Evolutionary conservation across 192 early-diverging fungal species (phyloP), one percentile per base, ranked within the genome.

Genomic region (Podila epicladia): DNA sequence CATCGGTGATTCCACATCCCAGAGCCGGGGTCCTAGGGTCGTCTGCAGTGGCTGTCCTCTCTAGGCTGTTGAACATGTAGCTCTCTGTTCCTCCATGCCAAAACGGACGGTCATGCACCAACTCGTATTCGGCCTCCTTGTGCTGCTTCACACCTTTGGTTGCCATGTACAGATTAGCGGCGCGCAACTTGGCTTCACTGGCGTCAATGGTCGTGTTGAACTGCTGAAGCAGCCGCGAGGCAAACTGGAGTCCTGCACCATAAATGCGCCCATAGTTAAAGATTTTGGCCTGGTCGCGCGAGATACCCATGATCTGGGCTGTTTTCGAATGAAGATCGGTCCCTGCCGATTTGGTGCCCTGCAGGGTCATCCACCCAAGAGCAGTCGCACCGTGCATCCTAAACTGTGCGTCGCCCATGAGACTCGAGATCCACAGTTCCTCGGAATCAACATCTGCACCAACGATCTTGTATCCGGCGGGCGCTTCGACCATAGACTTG

Each of bases 241-340:
- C 95, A 83, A 94, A 94, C 57, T 91, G 91, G 24, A 93, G 85
- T 9, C 96, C 96, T 4, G 97, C 98, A 60, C 98, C 98, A 74
- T 99, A 99, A 63, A 99, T 97, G 13, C 98, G 90, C 3, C 89
- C 90, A 82, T 99, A 98, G 83, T 99, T 99, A 82, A 99, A 98
- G 17, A 95, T 84, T 80, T 99, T 99, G 64, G 98, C 95, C 51
- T 92, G 87, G 69, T 96, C 94, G 31, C 98, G 89, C 37, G 86
- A 88, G 75, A 98, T 97, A 20, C 92, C 94, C 65, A 97, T 67
- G 67, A 99, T 96, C 19, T 85, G 75, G 0, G 95, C 98, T 0
- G 98, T 97, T 67, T 92, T 93, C 2, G 97, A 97, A 74, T 99
- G 98, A 62, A 98, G 69, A 83, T 99, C 98, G 0, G 98, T 97